Base-by-base conservation (phyloP, 345 rosid genomes). In the Heritiera fomes region DNA sequence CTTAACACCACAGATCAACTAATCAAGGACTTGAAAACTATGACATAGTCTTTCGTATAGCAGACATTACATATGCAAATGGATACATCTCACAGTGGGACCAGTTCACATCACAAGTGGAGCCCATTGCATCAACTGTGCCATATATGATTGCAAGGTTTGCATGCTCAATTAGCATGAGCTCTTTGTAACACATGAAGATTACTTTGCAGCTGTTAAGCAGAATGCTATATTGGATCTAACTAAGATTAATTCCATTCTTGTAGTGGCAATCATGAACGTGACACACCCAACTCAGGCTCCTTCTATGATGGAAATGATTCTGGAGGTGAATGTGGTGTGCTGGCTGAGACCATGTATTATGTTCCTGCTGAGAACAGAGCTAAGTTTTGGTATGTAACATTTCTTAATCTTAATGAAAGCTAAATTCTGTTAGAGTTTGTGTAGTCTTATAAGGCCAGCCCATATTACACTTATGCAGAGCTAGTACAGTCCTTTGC, bases 41-140 rank as follows among this genome's bases (percentile, higher is more conserved):
- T 71, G 91, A 90, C 84, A 90, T 92, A 75, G 91, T 92, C 59
- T 89, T 90, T 80, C 97, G 89, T 81, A 90, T 90, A 34, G 94
- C 94, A 76, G 97, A 92, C 59, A 75, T 92, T 45, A 73, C 87
- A 23, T 92, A 92, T 80, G 71, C 97, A 20, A 92, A 92, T 74
- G 97, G 97, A n/a, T 92, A 92, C 75, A 43, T 92, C 63, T 90
- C 97, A 1, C 91, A 92, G 78, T 92, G 97, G 97, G 97, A 92
- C 75, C 97, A 92, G 78, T 92, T 92, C 88, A 92, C 97, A 34
- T 85, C 97, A 50, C 94, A 92, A 80, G 88, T 92, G 8, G 90
- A 90, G 84, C 92, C 94, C 14, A 84, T 92, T 28, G 88, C 94
- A 77, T 89, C 94, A 45, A 86, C 76, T 0, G 88, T 89, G 59